A percentile compares a stretch with the other conserved stretches of the same genome.
These are phyloP conservation scores for Aureobasidium musti DNA, from an alignment of 2,329 filamentous ascomycete species.

Conservation along the genomic window DNA sequence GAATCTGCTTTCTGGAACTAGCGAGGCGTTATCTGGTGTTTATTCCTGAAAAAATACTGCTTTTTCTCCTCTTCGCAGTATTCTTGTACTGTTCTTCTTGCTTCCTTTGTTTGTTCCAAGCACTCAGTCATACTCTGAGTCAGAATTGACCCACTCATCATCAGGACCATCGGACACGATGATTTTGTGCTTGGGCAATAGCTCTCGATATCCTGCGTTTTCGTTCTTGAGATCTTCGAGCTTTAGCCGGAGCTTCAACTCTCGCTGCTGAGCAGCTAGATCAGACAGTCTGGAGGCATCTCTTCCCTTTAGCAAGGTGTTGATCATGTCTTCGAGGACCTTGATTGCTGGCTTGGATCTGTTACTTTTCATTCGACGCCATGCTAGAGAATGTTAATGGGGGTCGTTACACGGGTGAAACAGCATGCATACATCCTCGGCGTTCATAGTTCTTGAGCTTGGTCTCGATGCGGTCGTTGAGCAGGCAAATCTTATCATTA, in stretches of 20 bases:
- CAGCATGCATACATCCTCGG: too few relatives aligned
- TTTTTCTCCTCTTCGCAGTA: neutral
- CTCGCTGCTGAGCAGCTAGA: neutral
- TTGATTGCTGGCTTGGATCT: too few relatives aligned
- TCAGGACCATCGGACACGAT: neutral
- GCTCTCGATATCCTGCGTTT: neutral
- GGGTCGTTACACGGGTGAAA: too few relatives aligned
- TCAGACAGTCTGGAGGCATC: neutral
- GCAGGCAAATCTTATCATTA: too few relatives aligned
- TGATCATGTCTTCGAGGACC: neutral
- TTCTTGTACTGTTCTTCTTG: neutral
- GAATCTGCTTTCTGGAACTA: slow-evolving; percentile 7
- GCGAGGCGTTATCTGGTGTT: slow-evolving; percentile 16
- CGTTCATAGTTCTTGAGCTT: too few relatives aligned
- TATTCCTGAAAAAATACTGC: neutral
- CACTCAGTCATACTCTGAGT: neutral
- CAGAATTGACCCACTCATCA: neutral
- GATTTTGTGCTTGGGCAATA: neutral
- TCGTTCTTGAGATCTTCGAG: neutral
- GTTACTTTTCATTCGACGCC: too few relatives aligned
- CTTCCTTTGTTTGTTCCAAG: neutral
- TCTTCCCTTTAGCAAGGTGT: neutral
- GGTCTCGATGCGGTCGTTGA: too few relatives aligned
- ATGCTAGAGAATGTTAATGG: too few relatives aligned
- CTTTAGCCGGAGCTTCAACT: neutral